Evolutionary conservation across 2,329 filamentous ascomycete species (phyloP), one percentile per base, ranked within the genome.

Genomic region (Fusarium albosuccineum): DNA sequence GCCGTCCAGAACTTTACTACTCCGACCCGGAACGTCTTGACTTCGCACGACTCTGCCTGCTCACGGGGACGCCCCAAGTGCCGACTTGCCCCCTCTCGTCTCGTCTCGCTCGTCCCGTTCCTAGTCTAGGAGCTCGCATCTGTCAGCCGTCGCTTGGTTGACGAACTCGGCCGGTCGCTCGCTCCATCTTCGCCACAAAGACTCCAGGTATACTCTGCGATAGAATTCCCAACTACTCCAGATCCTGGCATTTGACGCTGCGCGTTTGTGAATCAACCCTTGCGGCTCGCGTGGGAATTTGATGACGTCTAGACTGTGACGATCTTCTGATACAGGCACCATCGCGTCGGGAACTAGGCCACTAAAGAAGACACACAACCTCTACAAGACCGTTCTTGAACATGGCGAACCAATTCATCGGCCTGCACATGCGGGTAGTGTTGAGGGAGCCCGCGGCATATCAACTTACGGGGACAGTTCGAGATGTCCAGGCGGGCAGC

Each of bases 381-480:
- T 14, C n/a, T 26, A 30, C 39, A 26, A 26, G 42, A 40, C 7
- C 30, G 29, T 45, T 16, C 27, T 29, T 26, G 22, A 75, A 41
- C 41, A 81, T 81, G 79, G 88, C 90, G 49, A 83, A 85, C 62
- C 84, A 89, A 74, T 93, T 95, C 76, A 88, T 93, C 73, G 92
- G 92, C 64, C 86, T 92, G 77, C 89, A 90, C 62, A 92, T 96
- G 80, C 82, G 89, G 62, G 89, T 96, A 73, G 91, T 90, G 36
- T 84, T 96, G 67, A 87, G 85, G 72, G 83, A 88, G 60, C 90
- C 91, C 53, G 84, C 86, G 3, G 87, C 87, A 62, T 87, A 86
- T 41, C 83, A 87, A 71, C 81, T 95, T 50, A 88, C 89, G 63
- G 93, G 93, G 52, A 87, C 87, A 22, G 91, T 97, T 36, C 86